Conservation (phyloP, 768 basidiomycete species). For the Lentinula raphanica region DNA sequence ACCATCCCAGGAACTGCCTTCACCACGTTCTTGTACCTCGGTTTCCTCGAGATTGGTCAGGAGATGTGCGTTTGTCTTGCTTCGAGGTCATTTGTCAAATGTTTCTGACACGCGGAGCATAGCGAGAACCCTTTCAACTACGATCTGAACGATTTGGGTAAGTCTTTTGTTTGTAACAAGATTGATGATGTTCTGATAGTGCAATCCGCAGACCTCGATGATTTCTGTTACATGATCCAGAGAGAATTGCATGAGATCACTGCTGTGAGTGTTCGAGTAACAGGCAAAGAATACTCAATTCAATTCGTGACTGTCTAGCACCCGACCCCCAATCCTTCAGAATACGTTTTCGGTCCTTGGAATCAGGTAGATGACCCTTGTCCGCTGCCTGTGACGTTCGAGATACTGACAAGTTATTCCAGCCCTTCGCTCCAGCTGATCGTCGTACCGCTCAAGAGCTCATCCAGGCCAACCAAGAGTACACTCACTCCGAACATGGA, state of each 20-base stretch:
- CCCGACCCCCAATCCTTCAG: conserved; percentile 44
- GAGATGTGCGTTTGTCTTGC: conserved; percentile 48
- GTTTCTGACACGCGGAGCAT: neutral
- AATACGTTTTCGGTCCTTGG: conserved; percentile 48
- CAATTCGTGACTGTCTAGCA: conserved; percentile 35
- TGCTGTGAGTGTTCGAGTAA: conserved; percentile 39
- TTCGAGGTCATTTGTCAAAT: neutral
- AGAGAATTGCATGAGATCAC: conserved; percentile 71
- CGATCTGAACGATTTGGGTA: conserved; percentile 61
- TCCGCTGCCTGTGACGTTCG: neutral
- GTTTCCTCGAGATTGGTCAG: conserved; percentile 66
- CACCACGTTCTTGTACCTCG: conserved; percentile 56
- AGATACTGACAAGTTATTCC: neutral
- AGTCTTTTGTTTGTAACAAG: conserved; percentile 8
- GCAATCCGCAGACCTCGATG: conserved; percentile 46
- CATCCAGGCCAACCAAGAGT: conserved; percentile 29
- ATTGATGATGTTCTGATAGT: neutral
- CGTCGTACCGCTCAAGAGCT: conserved; percentile 53
- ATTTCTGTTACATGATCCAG: conserved; percentile 62
- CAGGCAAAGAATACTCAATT: neutral
- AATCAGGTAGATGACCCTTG: conserved; percentile 30
- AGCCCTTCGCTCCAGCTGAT: conserved; percentile 67
- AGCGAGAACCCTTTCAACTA: conserved; percentile 69
- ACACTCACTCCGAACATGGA: conserved; percentile 25
- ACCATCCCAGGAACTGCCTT: conserved; percentile 62